Base-by-base conservation (phyloP, 2,329 filamentous ascomycete genomes). In the Waltergamsia citrina region DNA sequence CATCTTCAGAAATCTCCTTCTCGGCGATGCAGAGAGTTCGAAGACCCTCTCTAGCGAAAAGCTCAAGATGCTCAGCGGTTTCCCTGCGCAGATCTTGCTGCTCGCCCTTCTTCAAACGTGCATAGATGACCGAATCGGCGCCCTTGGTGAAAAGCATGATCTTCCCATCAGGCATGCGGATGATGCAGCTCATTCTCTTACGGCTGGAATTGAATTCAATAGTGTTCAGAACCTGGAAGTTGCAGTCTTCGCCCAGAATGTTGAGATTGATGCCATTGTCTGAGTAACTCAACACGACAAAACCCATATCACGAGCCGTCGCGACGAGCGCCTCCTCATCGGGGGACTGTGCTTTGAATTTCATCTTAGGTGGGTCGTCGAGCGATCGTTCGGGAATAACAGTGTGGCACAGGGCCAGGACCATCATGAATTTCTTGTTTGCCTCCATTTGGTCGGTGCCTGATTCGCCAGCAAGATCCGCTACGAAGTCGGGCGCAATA, bases 131-230 rank as follows among this genome's bases (percentile, higher is more conserved):
- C 49, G 86, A 95, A 55, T 98, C 92, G 22, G 92, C 92, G 43
- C 92, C 92, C 62, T 98, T 98, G 68, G 92, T 98, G 60, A 93
- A 94, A 1, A 98, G 70, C 35, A 92, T 70, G 41, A 98, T 95
- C 38, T 72, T 80, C 26, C 84, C 82, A 54, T 96, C 78, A 0
- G 92, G 90, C 87, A 96, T 94, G 38, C 84, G 76, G 33, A 98
- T 79, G 45, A 98, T 95, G 3, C 88, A 85, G 59, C 88, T 96
- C 92, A 98, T 98, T 44, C 92, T 78, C 63, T 98, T 98, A 49
- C 92, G 76, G 28, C 82, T 87, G 0, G 90, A 96, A 56, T 96
- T 96, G 67, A 98, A 98, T 54, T 98, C 92, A 24, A 98, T 80
- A 1, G 84, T 94, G 58, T 94, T 96, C 31, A 98, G 72, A 21